Base-by-base conservation (phyloP, 768 basidiomycete genomes). In the Sarcodon aspratus region DNA sequence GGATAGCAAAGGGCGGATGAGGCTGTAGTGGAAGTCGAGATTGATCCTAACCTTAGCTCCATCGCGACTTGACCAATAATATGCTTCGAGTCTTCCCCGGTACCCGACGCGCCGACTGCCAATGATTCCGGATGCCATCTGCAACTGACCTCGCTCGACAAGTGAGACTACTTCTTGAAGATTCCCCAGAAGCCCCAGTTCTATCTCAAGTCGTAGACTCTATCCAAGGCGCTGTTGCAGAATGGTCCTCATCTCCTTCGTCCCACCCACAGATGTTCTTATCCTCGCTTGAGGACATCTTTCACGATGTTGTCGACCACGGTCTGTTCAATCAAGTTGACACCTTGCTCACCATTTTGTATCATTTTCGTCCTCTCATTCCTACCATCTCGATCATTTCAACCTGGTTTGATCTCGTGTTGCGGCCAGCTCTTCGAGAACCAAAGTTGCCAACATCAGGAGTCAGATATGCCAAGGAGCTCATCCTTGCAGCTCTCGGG, bases 331-430 rank as follows among this genome's bases (percentile, higher is more conserved):
- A 67, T 18, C 84, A 87, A 56, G 73, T 71, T 3, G 83, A 86
- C 57, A 63, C 78, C 11, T 80, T 91, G 55, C 71, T 91, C 9
- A 71, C 74, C 21, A 72, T 85, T 13, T 70, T 90, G 6, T 72
- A 74, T 53, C 78, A 78, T 55, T 70, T 90, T 27, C 68, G 69
- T 9, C 74, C 80, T 10, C 69, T 85, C 31, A 66, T 88, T 7
- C 69, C 83, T 3, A 66, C 82, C 7, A 70, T 70, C 6, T 84
- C 83, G 21, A 69, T 89, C 48, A 82, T 88, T 49, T 80, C 80
- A 1, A 72, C 71, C 27, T 91, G 89, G 89, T 91, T 87, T 61
- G 86, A 91, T 60, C 72, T 85, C 33, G 71, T 85, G 27, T 69
- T 91, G 3, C 80, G 88, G 33, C 82, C 85, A 21, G 83, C 86